These are phyloP conservation scores for Zanthoxylum bungeanum DNA, from an alignment of 345 rosid genomes.

Conservation along the genomic window DNA sequence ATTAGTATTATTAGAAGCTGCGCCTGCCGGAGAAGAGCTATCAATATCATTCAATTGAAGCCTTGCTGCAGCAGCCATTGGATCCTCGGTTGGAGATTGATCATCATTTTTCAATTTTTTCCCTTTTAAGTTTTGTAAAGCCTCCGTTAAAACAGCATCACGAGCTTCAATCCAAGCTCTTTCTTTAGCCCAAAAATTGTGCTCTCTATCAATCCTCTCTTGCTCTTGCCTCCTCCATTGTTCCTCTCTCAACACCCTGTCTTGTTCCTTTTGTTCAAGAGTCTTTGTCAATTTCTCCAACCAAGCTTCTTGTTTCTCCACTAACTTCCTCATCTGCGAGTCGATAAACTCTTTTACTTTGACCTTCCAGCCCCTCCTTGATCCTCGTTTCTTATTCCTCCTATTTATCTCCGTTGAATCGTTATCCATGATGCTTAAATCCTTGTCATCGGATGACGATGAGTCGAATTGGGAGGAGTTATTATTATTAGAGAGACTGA, in stretches of 20 bases:
- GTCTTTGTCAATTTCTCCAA: conserved; percentile 72
- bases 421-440: conserved; percentile 31
- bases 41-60: conserved; percentile 34
- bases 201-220: conserved; percentile 63
- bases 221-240: conserved; percentile 80
- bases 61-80: conserved; percentile 18
- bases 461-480: conserved; percentile 64
- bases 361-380: conserved; percentile 61
- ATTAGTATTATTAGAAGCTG: conserved; percentile 44
- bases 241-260: conserved; percentile 71
- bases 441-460: conserved; percentile 59
- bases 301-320: conserved; percentile 90
- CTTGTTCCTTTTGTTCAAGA: conserved; percentile 77
- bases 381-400: conserved; percentile 52
- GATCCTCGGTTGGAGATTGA: conserved; percentile 31
- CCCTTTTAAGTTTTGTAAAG: conserved; percentile 57
- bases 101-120: conserved; percentile 33
- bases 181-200: conserved; percentile 83
- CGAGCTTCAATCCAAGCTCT: conserved; percentile 88
- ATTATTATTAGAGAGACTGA: conserved; percentile 77
- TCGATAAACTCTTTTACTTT: conserved; percentile 86
- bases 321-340: conserved; percentile 67
- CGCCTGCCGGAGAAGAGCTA: conserved; percentile 39
- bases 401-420: conserved; percentile 44
- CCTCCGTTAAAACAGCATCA: conserved; percentile 75